Percentiles rank a stretch among this genome's conserved stretches.
Conservation (phyloP, 73 alveolate species). For the Paramecium caudatum region DNA sequence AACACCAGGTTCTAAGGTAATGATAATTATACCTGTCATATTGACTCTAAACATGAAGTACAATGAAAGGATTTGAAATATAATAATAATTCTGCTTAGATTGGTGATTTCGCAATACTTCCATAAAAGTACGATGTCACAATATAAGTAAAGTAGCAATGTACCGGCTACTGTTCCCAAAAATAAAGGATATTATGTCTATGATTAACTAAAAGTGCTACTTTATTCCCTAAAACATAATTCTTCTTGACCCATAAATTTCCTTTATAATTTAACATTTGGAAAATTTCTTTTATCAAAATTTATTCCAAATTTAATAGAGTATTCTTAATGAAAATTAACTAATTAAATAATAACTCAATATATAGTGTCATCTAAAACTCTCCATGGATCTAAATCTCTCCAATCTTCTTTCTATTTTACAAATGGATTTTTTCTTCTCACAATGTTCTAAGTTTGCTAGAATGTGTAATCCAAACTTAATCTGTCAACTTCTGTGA, state of each 20-base stretch:
- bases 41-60: constrained; percentile 7
- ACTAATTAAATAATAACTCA: neutral
- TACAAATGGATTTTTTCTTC: constrained; percentile 11
- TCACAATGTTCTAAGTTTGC: neutral
- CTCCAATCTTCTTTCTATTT: constrained; percentile 37
- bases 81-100: constrained; percentile 3
- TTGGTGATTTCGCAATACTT: constrained; percentile 26
- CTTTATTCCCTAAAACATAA: constrained; percentile 37
- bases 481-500: neutral
- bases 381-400: constrained; percentile 42
- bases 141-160: neutral
- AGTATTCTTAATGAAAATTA: neutral
- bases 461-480: too few relatives aligned
- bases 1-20: constrained; percentile 23
- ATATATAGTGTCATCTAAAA: constrained; percentile 18
- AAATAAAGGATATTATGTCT: constrained; percentile 43
- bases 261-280: constrained; percentile 39
- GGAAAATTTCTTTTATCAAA: neutral
- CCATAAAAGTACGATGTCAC: neutral
- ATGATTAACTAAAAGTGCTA: neutral
- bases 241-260: constrained; percentile 27
- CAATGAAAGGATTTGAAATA: neutral
- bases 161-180: constrained; percentile 47
- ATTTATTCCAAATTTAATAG: neutral
- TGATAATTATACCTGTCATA: constrained; percentile 2